These are phyloP conservation scores for Xylaria grammica DNA, from an alignment of 495 filamentous ascomycete genomes.

Conservation along the genomic window DNA sequence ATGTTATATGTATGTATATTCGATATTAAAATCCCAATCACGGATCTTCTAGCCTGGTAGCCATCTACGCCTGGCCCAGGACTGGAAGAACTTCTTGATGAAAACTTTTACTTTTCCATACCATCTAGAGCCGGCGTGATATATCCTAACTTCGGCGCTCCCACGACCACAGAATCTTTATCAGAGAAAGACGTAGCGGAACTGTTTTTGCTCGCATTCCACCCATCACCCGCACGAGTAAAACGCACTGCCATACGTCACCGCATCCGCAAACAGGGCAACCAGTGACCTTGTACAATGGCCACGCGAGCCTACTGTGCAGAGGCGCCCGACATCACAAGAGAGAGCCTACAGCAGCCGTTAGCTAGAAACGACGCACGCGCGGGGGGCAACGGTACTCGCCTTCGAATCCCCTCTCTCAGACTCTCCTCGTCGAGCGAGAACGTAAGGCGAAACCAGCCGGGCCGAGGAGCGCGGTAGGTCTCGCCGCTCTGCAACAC, in stretches of 20 bases:
- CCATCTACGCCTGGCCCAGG: background rate
- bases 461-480: slow-evolving; percentile 52
- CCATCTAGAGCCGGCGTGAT: no score
- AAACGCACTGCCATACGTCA: background rate
- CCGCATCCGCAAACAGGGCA: background rate
- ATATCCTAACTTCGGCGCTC: no score
- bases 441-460: slow-evolving; percentile 61
- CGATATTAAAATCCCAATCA: background rate
- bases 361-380: background rate
- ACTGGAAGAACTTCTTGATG: no score
- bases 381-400: slow-evolving; percentile 11
- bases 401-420: slow-evolving; percentile 52
- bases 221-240: background rate
- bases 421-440: slow-evolving; percentile 44
- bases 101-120: no score
- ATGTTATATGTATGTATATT: no score
- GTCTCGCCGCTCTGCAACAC: slow-evolving; percentile 45
- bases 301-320: background rate
- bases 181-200: no score
- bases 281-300: no score
- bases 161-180: no score
- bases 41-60: background rate
- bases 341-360: background rate
- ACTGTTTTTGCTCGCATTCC: no score
- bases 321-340: background rate